phyloP scores from a whole-genome alignment of 2,329 filamentous ascomycete species.

The Aspergillus chevalieri region DNA sequence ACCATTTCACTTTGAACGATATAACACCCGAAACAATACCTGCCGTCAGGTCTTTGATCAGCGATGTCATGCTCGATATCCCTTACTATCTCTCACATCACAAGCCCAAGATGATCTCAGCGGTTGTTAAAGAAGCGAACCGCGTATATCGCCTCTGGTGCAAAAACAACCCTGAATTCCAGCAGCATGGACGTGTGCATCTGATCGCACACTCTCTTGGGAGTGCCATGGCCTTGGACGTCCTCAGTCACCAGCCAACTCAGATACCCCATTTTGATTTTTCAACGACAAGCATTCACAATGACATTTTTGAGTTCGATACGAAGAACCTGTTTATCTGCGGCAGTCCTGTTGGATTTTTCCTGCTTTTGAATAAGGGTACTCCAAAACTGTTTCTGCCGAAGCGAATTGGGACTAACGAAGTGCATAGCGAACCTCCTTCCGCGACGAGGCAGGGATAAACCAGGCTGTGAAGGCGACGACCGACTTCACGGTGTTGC shows the following conservation, averaged over 20 bases:
- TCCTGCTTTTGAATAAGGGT: constrained; percentile 72
- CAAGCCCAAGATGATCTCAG: constrained; percentile 88
- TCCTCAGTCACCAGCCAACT: constrained; percentile 84
- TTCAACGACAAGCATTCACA: constrained; percentile 32
- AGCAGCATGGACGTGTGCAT: constrained; percentile 75
- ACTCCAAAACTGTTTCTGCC: neutral
- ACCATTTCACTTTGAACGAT: constrained; percentile 67
- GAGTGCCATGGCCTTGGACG: constrained; percentile 88
- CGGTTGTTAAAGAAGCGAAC: constrained; percentile 85
- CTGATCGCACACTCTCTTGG: constrained; percentile 89
- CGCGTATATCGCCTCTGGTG: constrained; percentile 95
- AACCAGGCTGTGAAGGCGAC: constrained; percentile 64
- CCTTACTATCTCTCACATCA: constrained; percentile 97
- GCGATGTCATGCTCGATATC: constrained; percentile 96
- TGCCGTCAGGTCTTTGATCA: constrained; percentile 87
- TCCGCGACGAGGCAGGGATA: constrained; percentile 68
- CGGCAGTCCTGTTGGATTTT: constrained; percentile 88
- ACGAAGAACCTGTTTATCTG: constrained; percentile 83
- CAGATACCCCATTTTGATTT: constrained; percentile 48
- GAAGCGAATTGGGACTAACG: constrained; percentile 7
- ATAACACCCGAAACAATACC: constrained; percentile 89
- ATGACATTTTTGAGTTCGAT: constrained; percentile 77
- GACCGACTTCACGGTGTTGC: constrained; percentile 59
- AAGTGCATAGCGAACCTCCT: constrained; percentile 51
- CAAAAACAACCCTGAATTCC: constrained; percentile 81